Conservation (phyloP, 305 asterid species). For the Fraxinus albicans region DNA sequence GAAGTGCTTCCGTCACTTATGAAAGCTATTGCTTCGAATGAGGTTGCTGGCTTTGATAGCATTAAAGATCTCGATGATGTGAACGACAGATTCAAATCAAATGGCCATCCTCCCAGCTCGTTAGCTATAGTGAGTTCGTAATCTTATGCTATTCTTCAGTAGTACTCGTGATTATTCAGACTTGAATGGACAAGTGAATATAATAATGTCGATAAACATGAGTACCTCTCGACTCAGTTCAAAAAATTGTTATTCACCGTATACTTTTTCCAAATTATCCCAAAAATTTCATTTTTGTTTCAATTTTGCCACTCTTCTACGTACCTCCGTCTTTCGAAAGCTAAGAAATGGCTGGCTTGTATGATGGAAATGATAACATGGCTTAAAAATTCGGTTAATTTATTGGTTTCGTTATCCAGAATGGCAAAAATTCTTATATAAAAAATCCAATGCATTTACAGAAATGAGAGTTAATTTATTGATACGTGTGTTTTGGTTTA, state of each 20-base stretch:
- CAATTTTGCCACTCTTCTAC: neutral
- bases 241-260: neutral
- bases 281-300: neutral
- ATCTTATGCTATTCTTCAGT: neutral
- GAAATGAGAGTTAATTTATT: neutral
- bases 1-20: constrained; percentile 50
- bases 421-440: neutral
- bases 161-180: neutral
- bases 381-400: neutral
- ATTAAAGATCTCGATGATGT: constrained; percentile 1
- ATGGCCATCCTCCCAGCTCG: constrained; percentile 12
- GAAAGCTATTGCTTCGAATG: constrained; percentile 40
- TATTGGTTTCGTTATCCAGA: neutral
- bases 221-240: neutral
- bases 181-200: neutral
- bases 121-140: constrained; percentile 37
- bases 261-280: neutral
- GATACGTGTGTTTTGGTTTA: neutral
- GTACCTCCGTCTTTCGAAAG: neutral
- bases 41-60: constrained; percentile 53
- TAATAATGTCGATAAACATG: neutral
- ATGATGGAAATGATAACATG: no score
- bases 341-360: neutral
- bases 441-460: neutral
- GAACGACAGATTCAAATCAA: constrained; percentile 11